Evolutionary conservation across 495 filamentous ascomycete species (phyloP), one percentile per base, ranked within the genome.

Genomic region (Podospora pseudocomata): DNA sequence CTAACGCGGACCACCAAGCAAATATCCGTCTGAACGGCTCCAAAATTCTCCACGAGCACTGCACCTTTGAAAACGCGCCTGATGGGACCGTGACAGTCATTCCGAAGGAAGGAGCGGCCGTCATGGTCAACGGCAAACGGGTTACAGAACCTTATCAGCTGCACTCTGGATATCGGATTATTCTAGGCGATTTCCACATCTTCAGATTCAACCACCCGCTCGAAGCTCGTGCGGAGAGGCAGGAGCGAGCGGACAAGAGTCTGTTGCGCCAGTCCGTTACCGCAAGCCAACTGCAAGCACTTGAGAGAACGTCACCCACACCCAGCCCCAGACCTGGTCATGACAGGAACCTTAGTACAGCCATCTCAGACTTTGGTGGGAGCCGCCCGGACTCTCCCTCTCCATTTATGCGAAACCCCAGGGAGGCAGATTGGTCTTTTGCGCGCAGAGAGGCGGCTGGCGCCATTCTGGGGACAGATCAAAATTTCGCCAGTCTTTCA

Each of bases 181-280:
- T 99, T 60, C 81, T 99, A 11, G 95, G 96, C 18, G 95, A 99
- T 78, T 99, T 99, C 74, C 95, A 99, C 76, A 99, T 99, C 65
- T 99, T 98, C 79, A 86, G 95, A 67, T 99, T 99, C 82, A 99
- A 99, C 71, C 92, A 99, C 76, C 95, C 95, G 1, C 89, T 96
- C 82, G 95, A 99, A 80, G 95, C 96, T 49, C 88, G 92, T 16
- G 93, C 93, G 6, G 95, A 99, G 78, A 83, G 96, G 64, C 93
- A 94, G 16, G 93, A 97, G 72, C 75, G 76, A 23, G 71, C 75
- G 20, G 70, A 74, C 53, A 71, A 93, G 71, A 97, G 92, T 73
- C 80, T 94, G 9, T 81, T 99, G 65, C 88, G 94, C 63, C 94
- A 99, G 73, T 94, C 94, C 13, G 85, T 97, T 53, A 93, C 92